These are phyloP conservation scores for Bipolaris zeicola DNA, from an alignment of 2,329 filamentous ascomycete genomes.

Conservation along the genomic window DNA sequence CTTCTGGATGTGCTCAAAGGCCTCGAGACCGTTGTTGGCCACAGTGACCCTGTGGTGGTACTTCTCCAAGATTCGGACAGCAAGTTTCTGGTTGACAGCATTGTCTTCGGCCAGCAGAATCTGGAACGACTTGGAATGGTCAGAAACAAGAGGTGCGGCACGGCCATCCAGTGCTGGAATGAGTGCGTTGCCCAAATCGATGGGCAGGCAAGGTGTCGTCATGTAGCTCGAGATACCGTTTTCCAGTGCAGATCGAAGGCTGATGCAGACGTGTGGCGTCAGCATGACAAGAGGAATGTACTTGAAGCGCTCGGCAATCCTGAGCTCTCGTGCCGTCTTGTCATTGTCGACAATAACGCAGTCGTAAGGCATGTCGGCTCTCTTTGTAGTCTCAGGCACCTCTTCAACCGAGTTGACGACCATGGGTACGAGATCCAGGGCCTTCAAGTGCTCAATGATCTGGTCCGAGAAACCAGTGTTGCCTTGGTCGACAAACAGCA, in stretches of 20 bases:
- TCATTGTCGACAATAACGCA: constrained; percentile 96
- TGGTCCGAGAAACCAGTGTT: constrained; percentile 76
- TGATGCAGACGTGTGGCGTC: constrained; percentile 87
- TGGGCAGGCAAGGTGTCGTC: constrained; percentile 93
- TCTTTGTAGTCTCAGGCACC: constrained; percentile 61
- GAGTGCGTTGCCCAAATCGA: constrained; percentile 95
- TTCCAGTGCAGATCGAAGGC: constrained; percentile 89
- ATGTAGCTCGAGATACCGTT: constrained; percentile 98
- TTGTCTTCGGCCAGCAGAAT: constrained; percentile 97
- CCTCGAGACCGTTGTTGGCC: constrained; percentile 92
- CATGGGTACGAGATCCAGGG: constrained; percentile 79
- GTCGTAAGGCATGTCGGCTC: constrained; percentile 72
- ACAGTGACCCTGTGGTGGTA: constrained; percentile 93
- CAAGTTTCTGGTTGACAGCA: constrained; percentile 92
- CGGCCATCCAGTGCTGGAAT: constrained; percentile 93
- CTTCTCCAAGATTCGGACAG: constrained; percentile 96
- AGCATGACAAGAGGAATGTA: constrained; percentile 95
- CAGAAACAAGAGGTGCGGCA: constrained; percentile 86
- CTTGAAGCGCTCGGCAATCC: constrained; percentile 93
- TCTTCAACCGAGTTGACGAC: constrained; percentile 79
- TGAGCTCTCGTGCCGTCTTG: constrained; percentile 81
- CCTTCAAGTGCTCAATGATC: constrained; percentile 76
- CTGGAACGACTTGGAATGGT: constrained; percentile 94
- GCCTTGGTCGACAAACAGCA: constrained; percentile 93
- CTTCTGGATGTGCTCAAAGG: constrained; percentile 87